Conservation (phyloP, 1,284 basidiomycete species). For the Phellinidium pouzarii region DNA sequence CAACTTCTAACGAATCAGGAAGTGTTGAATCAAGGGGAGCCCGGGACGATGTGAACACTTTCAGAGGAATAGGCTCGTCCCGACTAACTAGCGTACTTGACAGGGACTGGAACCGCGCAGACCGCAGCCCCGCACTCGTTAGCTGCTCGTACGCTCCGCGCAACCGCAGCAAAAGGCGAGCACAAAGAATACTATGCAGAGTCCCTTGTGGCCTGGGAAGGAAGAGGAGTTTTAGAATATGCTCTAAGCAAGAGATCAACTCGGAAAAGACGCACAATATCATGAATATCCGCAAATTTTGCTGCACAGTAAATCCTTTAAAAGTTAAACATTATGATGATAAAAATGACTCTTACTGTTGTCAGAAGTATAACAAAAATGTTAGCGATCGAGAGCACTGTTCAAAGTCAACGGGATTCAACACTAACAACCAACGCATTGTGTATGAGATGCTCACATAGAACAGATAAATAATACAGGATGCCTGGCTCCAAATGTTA, state of each 20-base stretch:
- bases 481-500: neutral
- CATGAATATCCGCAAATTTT: conserved; percentile 6
- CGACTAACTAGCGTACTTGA: neutral
- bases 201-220: conserved; percentile 7
- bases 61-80: neutral
- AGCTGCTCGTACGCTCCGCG: conserved; percentile 12
- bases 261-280: conserved; percentile 3
- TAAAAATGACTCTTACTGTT: conserved; percentile 3
- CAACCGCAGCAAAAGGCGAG: conserved; percentile 10
- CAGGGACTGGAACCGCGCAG: neutral
- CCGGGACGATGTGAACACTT: neutral
- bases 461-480: conserved; percentile 11
- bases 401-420: neutral
- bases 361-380: conserved; percentile 7
- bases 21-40: no score
- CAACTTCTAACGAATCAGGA: no score
- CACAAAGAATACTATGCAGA: conserved; percentile 15
- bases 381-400: neutral
- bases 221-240: neutral
- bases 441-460: conserved; percentile 3
- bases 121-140: conserved; percentile 2
- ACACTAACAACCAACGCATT: no score
- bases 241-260: neutral
- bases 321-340: neutral
- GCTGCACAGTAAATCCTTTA: neutral